phyloP scores from a whole-genome alignment of 2,329 filamentous ascomycete genomes.

The Coleophoma eucalyptorum region DNA sequence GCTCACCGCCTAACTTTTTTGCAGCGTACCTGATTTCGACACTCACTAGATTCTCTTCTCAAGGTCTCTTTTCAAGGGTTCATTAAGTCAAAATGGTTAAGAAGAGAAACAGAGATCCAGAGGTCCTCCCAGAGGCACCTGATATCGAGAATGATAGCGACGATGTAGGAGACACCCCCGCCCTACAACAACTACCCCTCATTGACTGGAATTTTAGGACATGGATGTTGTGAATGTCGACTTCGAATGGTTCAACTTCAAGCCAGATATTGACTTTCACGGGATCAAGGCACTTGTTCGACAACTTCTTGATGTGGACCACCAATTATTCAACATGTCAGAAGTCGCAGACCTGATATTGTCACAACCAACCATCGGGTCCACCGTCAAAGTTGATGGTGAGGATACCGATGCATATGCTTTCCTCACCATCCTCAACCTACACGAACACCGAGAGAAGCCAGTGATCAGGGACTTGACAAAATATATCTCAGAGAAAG shows the following conservation, averaged over 20 bases:
- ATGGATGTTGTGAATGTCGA: conserved; percentile 92
- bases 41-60: too few relatives aligned
- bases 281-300: conserved; percentile 86
- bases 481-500: conserved; percentile 62
- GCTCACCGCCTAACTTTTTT: too few relatives aligned
- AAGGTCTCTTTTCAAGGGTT: too few relatives aligned
- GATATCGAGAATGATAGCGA: conserved; percentile 23
- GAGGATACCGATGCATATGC: conserved; percentile 91
- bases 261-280: conserved; percentile 87
- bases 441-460: conserved; percentile 74
- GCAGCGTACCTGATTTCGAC: too few relatives aligned
- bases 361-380: conserved; percentile 82
- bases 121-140: conserved; percentile 25
- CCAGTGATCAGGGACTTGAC: conserved; percentile 67
- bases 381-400: conserved; percentile 95
- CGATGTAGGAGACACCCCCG: conserved; percentile 16
- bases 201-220: conserved; percentile 49
- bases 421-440: conserved; percentile 83
- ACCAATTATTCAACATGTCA: conserved; percentile 81
- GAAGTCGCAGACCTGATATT: conserved; percentile 82
- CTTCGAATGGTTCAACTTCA: conserved; percentile 98
- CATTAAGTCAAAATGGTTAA: conserved; percentile 25
- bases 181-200: conserved; percentile 4
- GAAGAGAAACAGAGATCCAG: conserved; percentile 28
- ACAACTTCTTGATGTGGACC: conserved; percentile 88